Evolutionary conservation across 371 early-diverging fungal species (phyloP), one percentile per base, ranked within the genome.

Genomic region (Mucor velutinosus): DNA sequence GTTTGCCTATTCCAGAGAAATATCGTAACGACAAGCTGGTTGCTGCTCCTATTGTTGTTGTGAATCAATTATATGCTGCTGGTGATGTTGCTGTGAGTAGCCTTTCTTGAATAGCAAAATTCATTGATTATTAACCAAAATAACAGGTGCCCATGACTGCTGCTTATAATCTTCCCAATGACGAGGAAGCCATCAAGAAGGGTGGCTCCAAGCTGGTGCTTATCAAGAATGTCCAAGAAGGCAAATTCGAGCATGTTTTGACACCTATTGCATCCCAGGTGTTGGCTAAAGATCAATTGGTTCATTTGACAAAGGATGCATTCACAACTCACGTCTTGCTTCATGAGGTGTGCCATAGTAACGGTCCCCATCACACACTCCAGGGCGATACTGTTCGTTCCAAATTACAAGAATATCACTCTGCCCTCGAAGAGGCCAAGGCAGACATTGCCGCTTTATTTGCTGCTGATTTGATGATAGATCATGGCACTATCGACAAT

Each of bases 131-230:
- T 1, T 30, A 12, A 60, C 1, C 17, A 17, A 25, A 3, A 23
- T 62, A 8, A 23, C 55, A 78, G 79, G 81, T 81, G 7, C 81
- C 84, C 3, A 83, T 79, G 78, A 92, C 91, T 0, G 92, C 94
- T 0, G 94, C 94, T n/a, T 93, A 91, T 75, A 93, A 93, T 65
- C 74, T 93, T 53, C 94, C 94, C 21, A 93, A 93, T 66, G 93
- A 93, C 61, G 93, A 93, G 82, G 87, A 85, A 8, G 92, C 91
- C 11, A 90, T 92, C 71, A 85, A 87, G 68, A 70, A 83, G 14
- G 92, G 83, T 10, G 94, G 94, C 0, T 90, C 92, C 62, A 92
- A 92, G 66, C 76, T 93, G 25, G 92, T 92, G 0, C 73, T 93
- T 60, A 93, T 93, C 73, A 92, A 92, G 79, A 93, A 93, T 70